Evolutionary conservation across 2,329 filamentous ascomycete species (phyloP), one percentile per base, ranked within the genome.

Genomic region (Beauveria australis): DNA sequence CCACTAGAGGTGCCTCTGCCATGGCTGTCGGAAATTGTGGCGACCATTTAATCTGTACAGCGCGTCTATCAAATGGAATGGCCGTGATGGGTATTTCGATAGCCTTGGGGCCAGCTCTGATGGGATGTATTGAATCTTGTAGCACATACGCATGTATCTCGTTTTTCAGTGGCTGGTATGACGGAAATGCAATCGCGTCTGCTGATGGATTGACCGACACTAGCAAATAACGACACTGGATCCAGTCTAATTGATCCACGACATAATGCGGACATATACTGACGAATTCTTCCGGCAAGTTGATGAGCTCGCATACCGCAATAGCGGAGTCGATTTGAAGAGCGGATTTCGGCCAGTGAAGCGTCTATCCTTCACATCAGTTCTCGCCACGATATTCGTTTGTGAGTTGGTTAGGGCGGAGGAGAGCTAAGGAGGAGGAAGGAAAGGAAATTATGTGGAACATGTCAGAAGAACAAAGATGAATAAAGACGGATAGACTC

Each of bases 201-300:
- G 14, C 1, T 1, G 57, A 61, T n/a, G 67, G 64, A 1, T 61
- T 16, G 3, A 69, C 66, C 16, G 65, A 57, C 22, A 78, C 84
- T 65, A 96, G 89, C 1, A 97, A 79, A 72, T 95, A 96, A 48
- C 92, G 83, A 28, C 91, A 92, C 68, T 95, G 91, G 62, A 96
- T 92, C 92, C 92, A 97, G 67, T 95, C 88, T 10, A 88, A 75
- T 49, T 91, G 78, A 28, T 82, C 71, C 1, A 96, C 85, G 9
- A 96, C 92, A 52, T 89, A 85, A 73, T 86, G 84, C 0, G 87
- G 87, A 0, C 0, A 64, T 0, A 9, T 66, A 63, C 76, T 80
- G 5, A 80, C 72, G 67, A 89, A 96, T 49, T 87, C 68, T 0
- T 71, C 55, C 0, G 91, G 86, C 0, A 79, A 78, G 69, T 96